A percentile compares a stretch with the other conserved stretches of the same genome.
Evolutionary conservation across 768 basidiomycete genomes (phyloP).

Genomic region (Tubosaeta brunneosetosa): DNA sequence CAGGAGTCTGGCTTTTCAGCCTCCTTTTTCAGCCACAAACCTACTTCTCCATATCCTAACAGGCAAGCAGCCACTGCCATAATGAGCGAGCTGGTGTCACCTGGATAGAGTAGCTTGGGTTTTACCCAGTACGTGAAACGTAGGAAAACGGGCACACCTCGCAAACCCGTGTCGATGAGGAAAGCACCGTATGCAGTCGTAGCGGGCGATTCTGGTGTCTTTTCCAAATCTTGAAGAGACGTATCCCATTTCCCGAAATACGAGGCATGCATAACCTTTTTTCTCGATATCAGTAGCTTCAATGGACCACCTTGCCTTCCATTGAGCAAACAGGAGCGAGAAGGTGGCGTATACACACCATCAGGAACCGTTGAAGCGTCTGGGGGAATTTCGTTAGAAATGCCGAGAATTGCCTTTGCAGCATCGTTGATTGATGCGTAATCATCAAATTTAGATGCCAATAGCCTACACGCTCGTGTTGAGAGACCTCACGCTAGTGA

Average conservation of each 20-base stretch:
- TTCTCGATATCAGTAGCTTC: not conserved
- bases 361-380: not conserved
- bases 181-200: not conserved
- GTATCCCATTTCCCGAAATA: not conserved
- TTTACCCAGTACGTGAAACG: no score
- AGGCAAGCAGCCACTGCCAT: not conserved
- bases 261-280: not conserved
- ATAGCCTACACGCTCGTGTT: not conserved
- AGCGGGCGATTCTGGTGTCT: not conserved
- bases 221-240: not conserved
- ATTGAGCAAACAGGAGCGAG: not conserved
- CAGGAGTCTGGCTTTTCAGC: not conserved
- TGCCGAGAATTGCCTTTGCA: not conserved
- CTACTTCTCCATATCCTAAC: not conserved
- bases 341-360: not conserved
- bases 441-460: not conserved
- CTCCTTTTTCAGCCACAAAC: not conserved
- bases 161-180: not conserved
- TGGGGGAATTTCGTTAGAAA: not conserved
- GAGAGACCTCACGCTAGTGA: not conserved
- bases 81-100: not conserved
- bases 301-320: not conserved
- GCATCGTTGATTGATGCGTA: not conserved
- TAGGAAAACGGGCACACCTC: not conserved
- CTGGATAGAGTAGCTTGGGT: not conserved